Percentiles rank a stretch among this genome's conserved stretches.
These are phyloP conservation scores for Kazachstania africana DNA, from an alignment of 805 yeast genomes.

Conservation along the genomic window DNA sequence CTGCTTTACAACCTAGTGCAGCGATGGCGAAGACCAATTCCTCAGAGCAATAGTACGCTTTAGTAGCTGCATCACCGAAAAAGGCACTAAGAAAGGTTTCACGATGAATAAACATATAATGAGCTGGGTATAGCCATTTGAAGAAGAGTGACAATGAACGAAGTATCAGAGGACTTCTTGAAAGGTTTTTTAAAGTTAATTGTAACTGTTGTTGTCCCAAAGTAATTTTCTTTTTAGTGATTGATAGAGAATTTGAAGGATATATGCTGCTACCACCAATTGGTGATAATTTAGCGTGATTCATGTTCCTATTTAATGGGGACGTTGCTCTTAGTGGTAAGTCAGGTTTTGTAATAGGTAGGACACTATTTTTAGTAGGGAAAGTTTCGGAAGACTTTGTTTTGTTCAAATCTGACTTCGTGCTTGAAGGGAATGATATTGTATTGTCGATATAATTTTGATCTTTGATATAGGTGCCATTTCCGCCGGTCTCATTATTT, in stretches of 20 bases:
- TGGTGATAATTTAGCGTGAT: not conserved
- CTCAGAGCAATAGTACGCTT: constrained; percentile 38
- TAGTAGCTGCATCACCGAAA: constrained; percentile 28
- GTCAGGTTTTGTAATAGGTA: not conserved
- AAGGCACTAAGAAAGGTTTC: constrained; percentile 49
- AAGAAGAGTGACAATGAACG: constrained; percentile 29
- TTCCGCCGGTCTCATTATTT: not conserved
- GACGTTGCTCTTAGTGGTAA: not conserved
- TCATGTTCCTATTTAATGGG: not conserved
- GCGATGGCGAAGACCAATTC: constrained; percentile 41
- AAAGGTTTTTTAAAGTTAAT: constrained; percentile 10
- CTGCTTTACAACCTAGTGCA: constrained; percentile 41
- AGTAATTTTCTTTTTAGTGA: constrained; percentile 6
- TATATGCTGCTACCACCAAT: constrained; percentile 15
- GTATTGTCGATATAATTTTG: not conserved
- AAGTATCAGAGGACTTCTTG: constrained; percentile 16
- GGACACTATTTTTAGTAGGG: not conserved
- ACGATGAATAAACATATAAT: constrained; percentile 44
- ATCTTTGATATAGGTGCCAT: not conserved
- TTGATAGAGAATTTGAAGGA: constrained; percentile 19
- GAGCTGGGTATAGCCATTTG: constrained; percentile 51
- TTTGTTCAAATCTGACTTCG: not conserved
- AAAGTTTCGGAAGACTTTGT: not conserved
- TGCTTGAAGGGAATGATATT: not conserved
- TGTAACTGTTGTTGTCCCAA: constrained; percentile 5